Conservation (phyloP, 1,284 basidiomycete genomes). For the Apiotrichum brassicae region DNA sequence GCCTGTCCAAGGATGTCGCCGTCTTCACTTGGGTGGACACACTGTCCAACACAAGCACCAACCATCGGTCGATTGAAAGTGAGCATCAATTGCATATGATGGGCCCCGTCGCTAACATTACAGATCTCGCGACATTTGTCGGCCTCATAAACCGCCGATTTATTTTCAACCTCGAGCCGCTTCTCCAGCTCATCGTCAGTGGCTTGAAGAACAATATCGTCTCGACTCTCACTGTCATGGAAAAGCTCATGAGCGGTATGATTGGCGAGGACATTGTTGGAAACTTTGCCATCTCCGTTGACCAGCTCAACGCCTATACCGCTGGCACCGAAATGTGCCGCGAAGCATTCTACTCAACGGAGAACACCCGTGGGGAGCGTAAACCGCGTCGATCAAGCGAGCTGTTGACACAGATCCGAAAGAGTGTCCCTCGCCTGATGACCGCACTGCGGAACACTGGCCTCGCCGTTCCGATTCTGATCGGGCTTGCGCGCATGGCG, state of each 20-base stretch:
- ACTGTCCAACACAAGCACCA: conserved; percentile 85
- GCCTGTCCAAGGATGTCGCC: conserved; percentile 89
- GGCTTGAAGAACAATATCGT: conserved; percentile 77
- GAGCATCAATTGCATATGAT: conserved; percentile 30
- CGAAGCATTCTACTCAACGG: conserved; percentile 58
- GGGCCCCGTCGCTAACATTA: not conserved
- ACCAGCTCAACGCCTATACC: conserved; percentile 81
- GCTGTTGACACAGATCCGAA: conserved; percentile 27
- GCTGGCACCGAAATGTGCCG: conserved; percentile 80
- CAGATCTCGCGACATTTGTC: conserved; percentile 84
- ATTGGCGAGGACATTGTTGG: conserved; percentile 86
- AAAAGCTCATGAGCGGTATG: conserved; percentile 92
- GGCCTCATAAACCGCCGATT: conserved; percentile 88
- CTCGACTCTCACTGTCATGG: conserved; percentile 83
- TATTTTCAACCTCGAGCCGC: conserved; percentile 67
- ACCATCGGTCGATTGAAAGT: conserved; percentile 83
- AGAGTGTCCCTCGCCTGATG: conserved; percentile 56
- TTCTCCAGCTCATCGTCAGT: conserved; percentile 86
- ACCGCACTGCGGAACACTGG: conserved; percentile 63
- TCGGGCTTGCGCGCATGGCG: conserved; percentile 81
- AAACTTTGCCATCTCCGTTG: conserved; percentile 65
- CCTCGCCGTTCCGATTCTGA: conserved; percentile 71
- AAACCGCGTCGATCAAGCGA: conserved; percentile 5
- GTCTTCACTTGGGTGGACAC: conserved; percentile 84
- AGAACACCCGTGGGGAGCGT: conserved; percentile 34